Percentiles rank a stretch among this genome's conserved stretches.
phyloP scores from a whole-genome alignment of 441 rosid genomes.

The Rhodomyrtus psidioides region DNA sequence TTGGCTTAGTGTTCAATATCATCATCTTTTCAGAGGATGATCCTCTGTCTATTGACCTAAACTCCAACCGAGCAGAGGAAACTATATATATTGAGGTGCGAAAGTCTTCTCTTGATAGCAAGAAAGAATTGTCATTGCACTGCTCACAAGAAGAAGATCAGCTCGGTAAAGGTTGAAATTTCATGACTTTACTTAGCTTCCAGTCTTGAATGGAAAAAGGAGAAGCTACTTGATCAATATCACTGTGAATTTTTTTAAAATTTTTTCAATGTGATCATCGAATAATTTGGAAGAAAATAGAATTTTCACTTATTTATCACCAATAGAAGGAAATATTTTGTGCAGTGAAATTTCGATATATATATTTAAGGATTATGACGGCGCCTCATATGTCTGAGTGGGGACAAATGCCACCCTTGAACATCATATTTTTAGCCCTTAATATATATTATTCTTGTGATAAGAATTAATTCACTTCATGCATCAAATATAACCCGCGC shows the following conservation, averaged over 20 bases:
- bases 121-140: too few species aligned
- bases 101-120: too few species aligned
- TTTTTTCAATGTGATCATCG: rapidly evolving
- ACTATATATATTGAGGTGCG: too few species aligned
- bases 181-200: too few species aligned
- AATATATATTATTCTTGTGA: background rate
- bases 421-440: background rate
- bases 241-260: background rate
- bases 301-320: background rate
- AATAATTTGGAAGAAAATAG: background rate
- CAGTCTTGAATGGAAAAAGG: too few species aligned
- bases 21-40: too few species aligned
- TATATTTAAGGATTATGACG: background rate
- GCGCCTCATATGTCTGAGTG: background rate
- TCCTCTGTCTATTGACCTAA: too few species aligned
- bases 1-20: too few species aligned
- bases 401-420: background rate
- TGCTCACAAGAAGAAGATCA: too few species aligned
- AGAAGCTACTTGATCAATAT: too few species aligned
- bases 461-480: background rate
- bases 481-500: background rate
- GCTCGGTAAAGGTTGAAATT: too few species aligned
- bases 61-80: too few species aligned
- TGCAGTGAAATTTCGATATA: background rate
- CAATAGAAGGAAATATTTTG: background rate